phyloP scores from a whole-genome alignment of 306 rosid species.

The Datisca glomerata region DNA sequence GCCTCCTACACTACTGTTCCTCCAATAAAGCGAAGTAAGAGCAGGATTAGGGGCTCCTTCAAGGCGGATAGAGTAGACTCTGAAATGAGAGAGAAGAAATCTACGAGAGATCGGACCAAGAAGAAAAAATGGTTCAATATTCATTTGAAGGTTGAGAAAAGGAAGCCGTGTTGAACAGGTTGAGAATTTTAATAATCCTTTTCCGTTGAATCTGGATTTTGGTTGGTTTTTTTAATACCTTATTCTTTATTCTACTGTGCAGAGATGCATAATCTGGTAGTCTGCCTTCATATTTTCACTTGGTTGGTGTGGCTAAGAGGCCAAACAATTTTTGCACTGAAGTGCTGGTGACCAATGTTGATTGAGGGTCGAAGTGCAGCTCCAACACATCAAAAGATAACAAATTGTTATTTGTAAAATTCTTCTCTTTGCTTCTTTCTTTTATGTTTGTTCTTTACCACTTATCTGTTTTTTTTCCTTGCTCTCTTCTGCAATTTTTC shows the following conservation, averaged over 20 bases:
- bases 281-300: too few relatives aligned
- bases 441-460: neutral
- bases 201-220: too few relatives aligned
- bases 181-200: too few relatives aligned
- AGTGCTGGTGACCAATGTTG: too few relatives aligned
- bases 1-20: constrained; percentile 65
- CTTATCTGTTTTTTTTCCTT: neutral
- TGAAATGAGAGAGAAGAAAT: constrained; percentile 52
- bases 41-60: constrained; percentile 46
- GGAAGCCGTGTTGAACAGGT: constrained; percentile 76
- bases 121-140: constrained; percentile 91
- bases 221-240: too few relatives aligned
- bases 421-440: neutral
- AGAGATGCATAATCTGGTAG: too few relatives aligned
- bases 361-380: too few relatives aligned
- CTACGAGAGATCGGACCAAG: constrained; percentile 62
- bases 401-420: neutral
- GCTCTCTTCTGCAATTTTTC: neutral
- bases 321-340: too few relatives aligned
- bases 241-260: too few relatives aligned
- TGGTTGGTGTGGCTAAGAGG: too few relatives aligned
- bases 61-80: constrained; percentile 68
- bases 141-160: constrained; percentile 80
- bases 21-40: constrained; percentile 64
- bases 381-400: too few relatives aligned